Evolutionary conservation across 768 basidiomycete species (phyloP), one percentile per base, ranked within the genome.

Genomic region (Phlebiopsis gigantea): DNA sequence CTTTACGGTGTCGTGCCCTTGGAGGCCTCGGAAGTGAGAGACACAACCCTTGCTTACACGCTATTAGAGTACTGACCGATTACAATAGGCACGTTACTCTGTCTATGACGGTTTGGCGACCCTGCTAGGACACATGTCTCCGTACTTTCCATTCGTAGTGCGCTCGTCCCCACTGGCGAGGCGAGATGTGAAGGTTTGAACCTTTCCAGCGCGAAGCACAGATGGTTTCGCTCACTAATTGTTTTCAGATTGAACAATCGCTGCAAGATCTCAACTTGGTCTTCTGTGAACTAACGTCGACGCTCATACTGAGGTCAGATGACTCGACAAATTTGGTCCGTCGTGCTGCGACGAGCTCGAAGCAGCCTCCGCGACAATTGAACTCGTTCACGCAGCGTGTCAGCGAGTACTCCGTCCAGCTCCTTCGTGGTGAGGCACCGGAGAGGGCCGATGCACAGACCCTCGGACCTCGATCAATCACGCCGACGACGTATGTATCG

Each of bases 91-190:
- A 28, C 15, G 14, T 60, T 6, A 51, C 55, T 5, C 68, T 73
- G 12, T n/a, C n/a, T 66, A 77, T 21, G 75, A 79, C 10, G 80
- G 85, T 52, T 73, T 93, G 43, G 74, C 73, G 55, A 69, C 69
- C 10, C 69, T 97, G 17, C 74, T 97, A 0, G 77, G 78, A 10
- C 84, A 92, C 65, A 87, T 96, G 79, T 70, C 82, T 5, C 76
- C 85, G 2, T 93, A 93, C 70, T 97, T 98, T 67, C 95, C 95
- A 1, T 93, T 93, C 69, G 69, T 65, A 42, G 69, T 72, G 5
- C 68, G 74, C 58, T 59, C 61, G 7, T 71, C 74, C 3, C 43
- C 44, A 24, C 60, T 62, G 2, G 55, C 59, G 2, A 66, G 69
- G 56, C 75, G 79, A 45, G 86, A 89, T 65, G 75, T 79, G 60